Percentiles rank a stretch among this genome's conserved stretches.
Conservation (phyloP, 78 protist genomes). For the Blattamonas nauphoetae region DNA sequence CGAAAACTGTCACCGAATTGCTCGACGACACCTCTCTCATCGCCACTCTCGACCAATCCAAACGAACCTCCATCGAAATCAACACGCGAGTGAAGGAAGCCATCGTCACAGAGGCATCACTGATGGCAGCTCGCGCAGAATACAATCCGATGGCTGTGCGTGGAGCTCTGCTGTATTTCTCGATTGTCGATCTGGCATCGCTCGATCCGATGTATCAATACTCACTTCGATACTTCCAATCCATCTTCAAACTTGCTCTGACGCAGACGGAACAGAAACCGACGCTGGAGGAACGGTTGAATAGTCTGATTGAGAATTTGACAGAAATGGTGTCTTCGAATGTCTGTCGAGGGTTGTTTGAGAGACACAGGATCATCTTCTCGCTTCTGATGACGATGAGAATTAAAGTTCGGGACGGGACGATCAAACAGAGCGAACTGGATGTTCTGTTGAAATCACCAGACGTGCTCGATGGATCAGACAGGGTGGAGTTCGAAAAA, state of each 20-base stretch:
- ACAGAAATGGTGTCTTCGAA: slow-evolving; percentile 52
- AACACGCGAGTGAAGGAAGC: slow-evolving; percentile 42
- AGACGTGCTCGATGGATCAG: no score
- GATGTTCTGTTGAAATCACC: no score
- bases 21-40: slow-evolving; percentile 69
- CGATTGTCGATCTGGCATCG: slow-evolving; percentile 33
- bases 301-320: slow-evolving; percentile 45
- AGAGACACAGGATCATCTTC: slow-evolving; percentile 64
- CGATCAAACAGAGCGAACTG: slow-evolving; percentile 22
- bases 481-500: no score
- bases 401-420: slow-evolving; percentile 30
- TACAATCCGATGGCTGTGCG: slow-evolving; percentile 69
- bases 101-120: slow-evolving; percentile 37
- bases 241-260: slow-evolving; percentile 25
- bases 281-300: slow-evolving; percentile 42
- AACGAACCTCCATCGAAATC: slow-evolving; percentile 54
- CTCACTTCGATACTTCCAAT: slow-evolving; percentile 61
- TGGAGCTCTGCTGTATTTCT: slow-evolving; percentile 72
- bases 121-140: slow-evolving; percentile 20
- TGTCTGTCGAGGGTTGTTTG: slow-evolving; percentile 65
- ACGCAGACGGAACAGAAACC: slow-evolving; percentile 15
- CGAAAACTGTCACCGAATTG: slow-evolving; percentile 40
- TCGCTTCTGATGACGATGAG: slow-evolving; percentile 49
- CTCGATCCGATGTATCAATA: no score
- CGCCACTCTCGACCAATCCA: slow-evolving; percentile 60